A percentile compares a stretch with the other conserved stretches of the same genome.
Conservation (phyloP, 2,329 filamentous ascomycete species). For the Akanthomyces lecanii region DNA sequence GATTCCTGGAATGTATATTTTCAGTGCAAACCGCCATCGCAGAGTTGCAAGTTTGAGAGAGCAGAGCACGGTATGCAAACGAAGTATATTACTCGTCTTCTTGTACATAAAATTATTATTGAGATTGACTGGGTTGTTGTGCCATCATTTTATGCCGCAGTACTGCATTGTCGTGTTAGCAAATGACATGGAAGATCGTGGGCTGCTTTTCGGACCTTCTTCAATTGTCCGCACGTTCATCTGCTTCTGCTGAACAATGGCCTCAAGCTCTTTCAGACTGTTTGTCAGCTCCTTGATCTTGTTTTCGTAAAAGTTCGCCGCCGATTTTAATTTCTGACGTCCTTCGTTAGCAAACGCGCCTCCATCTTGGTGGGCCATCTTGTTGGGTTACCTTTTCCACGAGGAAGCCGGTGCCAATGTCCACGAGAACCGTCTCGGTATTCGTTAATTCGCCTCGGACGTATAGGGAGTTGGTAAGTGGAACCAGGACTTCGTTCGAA, state of each 20-base stretch:
- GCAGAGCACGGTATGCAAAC: neutral
- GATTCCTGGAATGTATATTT: conserved; percentile 30
- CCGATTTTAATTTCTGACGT: conserved; percentile 48
- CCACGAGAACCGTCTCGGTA: conserved; percentile 76
- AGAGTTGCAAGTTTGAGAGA: neutral
- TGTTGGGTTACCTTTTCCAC: conserved; percentile 70
- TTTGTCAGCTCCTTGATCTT: conserved; percentile 50
- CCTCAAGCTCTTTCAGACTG: conserved; percentile 54
- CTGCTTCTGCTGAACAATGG: conserved; percentile 65
- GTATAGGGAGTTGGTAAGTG: conserved; percentile 90
- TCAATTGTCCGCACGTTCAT: conserved; percentile 82
- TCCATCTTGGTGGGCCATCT: neutral
- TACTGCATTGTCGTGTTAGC: conserved; percentile 27
- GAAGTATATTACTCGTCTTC: neutral
- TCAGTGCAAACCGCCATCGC: conserved; percentile 4
- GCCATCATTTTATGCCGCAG: conserved; percentile 36
- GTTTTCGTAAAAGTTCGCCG: conserved; percentile 52
- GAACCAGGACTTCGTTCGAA: conserved; percentile 70
- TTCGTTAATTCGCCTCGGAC: conserved; percentile 77
- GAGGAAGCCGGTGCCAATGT: conserved; percentile 91
- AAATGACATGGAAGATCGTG: neutral
- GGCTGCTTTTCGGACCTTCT: conserved; percentile 58
- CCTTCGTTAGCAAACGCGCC: neutral
- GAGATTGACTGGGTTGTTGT: conserved; percentile 15
- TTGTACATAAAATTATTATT: neutral